A percentile compares a stretch with the other conserved stretches of the same genome.
Conservation (phyloP, 2,329 filamentous ascomycete genomes). For the Ascochyta viciae-villosae region DNA sequence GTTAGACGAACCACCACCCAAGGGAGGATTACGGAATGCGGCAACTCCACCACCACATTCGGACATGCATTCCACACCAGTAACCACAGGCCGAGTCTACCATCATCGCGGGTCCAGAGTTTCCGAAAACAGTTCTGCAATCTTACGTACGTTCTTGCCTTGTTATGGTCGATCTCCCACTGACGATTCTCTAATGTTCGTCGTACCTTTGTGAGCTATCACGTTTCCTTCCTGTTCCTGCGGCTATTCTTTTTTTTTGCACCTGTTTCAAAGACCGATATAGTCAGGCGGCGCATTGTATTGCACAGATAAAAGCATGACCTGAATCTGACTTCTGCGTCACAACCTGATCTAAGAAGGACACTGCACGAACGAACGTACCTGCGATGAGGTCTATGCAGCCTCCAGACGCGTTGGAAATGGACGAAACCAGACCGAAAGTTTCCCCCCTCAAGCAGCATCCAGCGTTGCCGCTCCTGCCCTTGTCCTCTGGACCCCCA, state of each 20-base stretch:
- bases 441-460: constrained; percentile 19
- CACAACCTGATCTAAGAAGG: background rate
- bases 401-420: background rate
- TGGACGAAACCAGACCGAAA: constrained; percentile 6
- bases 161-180: constrained; percentile 31
- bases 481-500: constrained; percentile 21
- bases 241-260: constrained; percentile 1
- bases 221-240: constrained; percentile 23
- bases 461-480: constrained; percentile 14
- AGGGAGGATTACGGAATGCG: constrained; percentile 31
- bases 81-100: constrained; percentile 12
- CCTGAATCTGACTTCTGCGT: background rate
- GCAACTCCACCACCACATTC: constrained; percentile 17
- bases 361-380: background rate
- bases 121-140: constrained; percentile 29
- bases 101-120: constrained; percentile 9
- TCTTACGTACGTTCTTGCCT: constrained; percentile 35
- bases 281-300: background rate
- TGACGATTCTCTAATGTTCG: constrained; percentile 15
- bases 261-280: constrained; percentile 20
- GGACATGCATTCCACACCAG: constrained; percentile 19
- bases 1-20: constrained; percentile 11
- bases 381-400: background rate
- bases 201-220: constrained; percentile 13
- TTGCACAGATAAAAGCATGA: background rate